Base-by-base conservation (phyloP, 495 filamentous ascomycete species). In the Hyaloscypha variabilis region DNA sequence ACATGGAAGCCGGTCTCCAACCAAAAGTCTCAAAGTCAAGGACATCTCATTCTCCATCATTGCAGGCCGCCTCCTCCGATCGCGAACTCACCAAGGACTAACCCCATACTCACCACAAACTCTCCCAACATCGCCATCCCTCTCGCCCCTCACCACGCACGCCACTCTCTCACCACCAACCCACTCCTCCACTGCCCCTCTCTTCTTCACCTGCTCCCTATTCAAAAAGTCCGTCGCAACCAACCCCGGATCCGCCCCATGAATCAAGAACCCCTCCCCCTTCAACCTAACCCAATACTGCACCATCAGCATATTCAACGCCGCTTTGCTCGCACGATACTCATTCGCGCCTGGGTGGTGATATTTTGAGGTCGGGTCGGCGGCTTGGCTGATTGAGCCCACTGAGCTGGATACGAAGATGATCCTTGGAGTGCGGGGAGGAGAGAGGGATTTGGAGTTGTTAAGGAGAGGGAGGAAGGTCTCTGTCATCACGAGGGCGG, bases 231-330 rank as follows among this genome's bases (percentile, higher is more conserved):
- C 77, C 23, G 84, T 66, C 4, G 59, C 63, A 6, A 59, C 42
- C n/a, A 66, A 64, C 1, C 83, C 83, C 66, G 85, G 82, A 6
- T 81, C 82, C 13, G 72, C 73, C 46, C 83, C 83, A 31, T 75
- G 67, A 26, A 85, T 71, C 60, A 78, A 67, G 8, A 79, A 79
- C 1, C 83, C 83, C 10, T 73, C 76, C 69, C 75, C n/a, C 77
- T 72, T 50, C 74, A 63, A 71, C 73, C 74, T 36, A 74, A 56
- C 78, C 51, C 51, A 54, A 54, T 54, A 64, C 46, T 64, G 55
- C 50, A 68, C 56, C 30, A 69, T 58, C n/a, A 62, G 24, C 67
- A 69, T 69, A 56, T 72, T 72, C 30, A 73, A 25, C 3, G 69
- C 69, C 11, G 71, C 65, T 39, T 73, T 73, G 50, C 68, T 71